phyloP scores from a whole-genome alignment of 257 asterid genomes.

The Linaria vulgaris region DNA sequence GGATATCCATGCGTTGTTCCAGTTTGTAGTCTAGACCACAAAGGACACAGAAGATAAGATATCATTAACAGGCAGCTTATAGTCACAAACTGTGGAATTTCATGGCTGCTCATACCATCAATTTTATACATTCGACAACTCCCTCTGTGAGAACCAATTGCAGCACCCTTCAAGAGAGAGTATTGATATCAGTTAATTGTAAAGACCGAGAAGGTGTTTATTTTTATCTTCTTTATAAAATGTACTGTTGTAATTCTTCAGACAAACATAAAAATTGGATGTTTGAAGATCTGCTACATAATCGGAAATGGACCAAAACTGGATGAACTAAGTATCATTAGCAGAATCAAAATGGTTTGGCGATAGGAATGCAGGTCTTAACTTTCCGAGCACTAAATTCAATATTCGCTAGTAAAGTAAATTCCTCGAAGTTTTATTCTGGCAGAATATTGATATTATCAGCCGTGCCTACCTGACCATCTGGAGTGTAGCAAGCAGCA shows the following conservation, averaged over 20 bases:
- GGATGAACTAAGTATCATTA: too few species aligned
- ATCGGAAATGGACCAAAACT: too few species aligned
- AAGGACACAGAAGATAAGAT: slow-evolving; percentile 23
- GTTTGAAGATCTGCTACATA: too few species aligned
- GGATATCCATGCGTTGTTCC: slow-evolving; percentile 51
- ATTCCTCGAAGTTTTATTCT: not conserved
- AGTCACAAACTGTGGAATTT: slow-evolving; percentile 1
- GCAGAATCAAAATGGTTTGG: too few species aligned
- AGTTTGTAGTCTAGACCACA: slow-evolving; percentile 47
- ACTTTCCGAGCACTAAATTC: not conserved
- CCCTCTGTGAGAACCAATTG: slow-evolving; percentile 67
- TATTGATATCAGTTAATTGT: not conserved
- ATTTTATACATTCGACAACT: slow-evolving; percentile 46
- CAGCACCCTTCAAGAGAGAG: slow-evolving; percentile 47
- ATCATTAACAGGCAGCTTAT: not conserved
- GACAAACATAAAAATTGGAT: not conserved
- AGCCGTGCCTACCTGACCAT: slow-evolving; percentile 55
- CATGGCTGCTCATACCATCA: slow-evolving; percentile 38
- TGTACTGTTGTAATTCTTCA: not conserved
- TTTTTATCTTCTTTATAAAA: not conserved
- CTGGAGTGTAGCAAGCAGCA: slow-evolving; percentile 72
- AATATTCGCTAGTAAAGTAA: not conserved
- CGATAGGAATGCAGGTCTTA: too few species aligned
- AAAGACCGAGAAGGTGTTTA: not conserved
- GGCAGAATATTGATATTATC: not conserved